Evolutionary conservation across 2,329 filamentous ascomycete genomes (phyloP), one percentile per base, ranked within the genome.

Genomic region (Fusarium sublunatum): DNA sequence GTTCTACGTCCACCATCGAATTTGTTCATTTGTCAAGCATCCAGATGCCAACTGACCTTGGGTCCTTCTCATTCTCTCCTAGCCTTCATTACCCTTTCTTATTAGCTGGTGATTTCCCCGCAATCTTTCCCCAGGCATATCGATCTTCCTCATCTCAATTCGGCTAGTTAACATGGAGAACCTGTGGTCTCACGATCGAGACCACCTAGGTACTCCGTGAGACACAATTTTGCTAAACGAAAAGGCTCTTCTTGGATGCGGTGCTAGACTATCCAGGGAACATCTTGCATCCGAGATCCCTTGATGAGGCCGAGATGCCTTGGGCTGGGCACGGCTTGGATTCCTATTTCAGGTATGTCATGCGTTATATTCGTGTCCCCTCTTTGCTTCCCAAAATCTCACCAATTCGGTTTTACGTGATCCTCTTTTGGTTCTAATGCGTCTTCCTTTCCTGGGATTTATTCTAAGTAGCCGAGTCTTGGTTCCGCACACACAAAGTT

Each of bases 321-420:
- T 15, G 11, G 36, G 31, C 26, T 38, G 10, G 39, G 39, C 13
- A 38, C 53, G 48, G 62, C 41, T 54, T 35, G 44, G 34, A 59
- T 65, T 19, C 62, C 62, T 58, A 48, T 65, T 54, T 31, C 28
- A 61, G 62, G 22, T 46, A 35, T 51, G 28, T 48, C 36, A 45
- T 47, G 58, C 35, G 32, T 39, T 25, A n/a, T 19, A 19, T 19
- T 3, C 19, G 19, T 19, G 19, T 19, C 19, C 19, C 19, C 19
- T 19, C 19, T 25, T 51, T 19, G 47, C 31, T 47, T 36, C n/a
- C 36, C 15, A 32, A 34, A 4, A 19, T 19, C 19, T 19, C 19
- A 19, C 19, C 19, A 19, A 19, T 19, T 19, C 19, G 19, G 19
- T 19, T 19, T 19, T 19, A 19, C 19, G 19, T 19, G 19, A 19